Base-by-base conservation (phyloP, 23 red algal species). In the Gracilariopsis chorda region DNA sequence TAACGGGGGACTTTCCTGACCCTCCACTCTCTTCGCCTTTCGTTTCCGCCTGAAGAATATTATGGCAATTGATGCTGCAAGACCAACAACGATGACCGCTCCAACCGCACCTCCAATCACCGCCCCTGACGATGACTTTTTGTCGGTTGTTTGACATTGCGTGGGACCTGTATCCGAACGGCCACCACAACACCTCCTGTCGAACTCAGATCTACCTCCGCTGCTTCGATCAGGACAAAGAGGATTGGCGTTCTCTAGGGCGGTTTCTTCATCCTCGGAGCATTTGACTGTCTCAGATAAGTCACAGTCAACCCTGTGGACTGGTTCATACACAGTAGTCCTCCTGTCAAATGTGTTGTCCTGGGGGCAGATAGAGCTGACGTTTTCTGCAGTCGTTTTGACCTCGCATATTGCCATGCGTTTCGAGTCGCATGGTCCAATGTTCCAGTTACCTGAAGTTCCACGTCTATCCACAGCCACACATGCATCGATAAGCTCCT, bases 171-270 rank as follows among this genome's bases (percentile, higher is more conserved):
- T 2, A 80, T 80, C 76, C 35, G 76, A 53, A 48, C 76, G n/a
- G 51, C 76, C 76, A 24, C 76, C 76, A 57, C 76, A 80, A 48
- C 76, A 80, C 24, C 24, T 34, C 30, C 76, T 37, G 20, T 80
- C 76, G 34, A 57, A 80, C 19, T 80, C 76, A 28, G n/a, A 27
- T 53, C 34, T 53, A 24, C 4, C 11, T 16, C n/a, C 76, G 23
- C 20, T 8, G 11, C 39, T 39, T 48, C 55, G 4, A 55, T 80
- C 52, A 27, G 39, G 0, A 57, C 76, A 80, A 17, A 80, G 21
- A 34, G 76, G 76, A 45, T 80, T 80, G 1, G 76, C 76, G 25
- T 3, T 29, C 3, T 47, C 21, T 20, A 57, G 27, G 13, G 40
- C 35, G 20, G 51, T 48, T 14, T 80, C 76, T 59, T 80, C 48